These are phyloP conservation scores for Tulasnella calospora DNA, from an alignment of 768 basidiomycete genomes.

Conservation along the genomic window DNA sequence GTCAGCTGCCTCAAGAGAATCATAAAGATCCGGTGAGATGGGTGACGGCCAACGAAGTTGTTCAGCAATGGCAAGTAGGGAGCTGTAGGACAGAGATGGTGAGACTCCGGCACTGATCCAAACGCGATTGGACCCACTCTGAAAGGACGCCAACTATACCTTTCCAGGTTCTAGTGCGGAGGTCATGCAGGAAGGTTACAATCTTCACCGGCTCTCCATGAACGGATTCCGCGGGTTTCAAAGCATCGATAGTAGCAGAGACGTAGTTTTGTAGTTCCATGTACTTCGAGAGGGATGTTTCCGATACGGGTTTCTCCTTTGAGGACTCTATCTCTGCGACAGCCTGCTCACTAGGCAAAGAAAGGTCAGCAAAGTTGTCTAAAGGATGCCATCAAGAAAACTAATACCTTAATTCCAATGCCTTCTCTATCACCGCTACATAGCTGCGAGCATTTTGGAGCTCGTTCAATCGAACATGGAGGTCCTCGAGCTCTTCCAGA, in stretches of 20 bases:
- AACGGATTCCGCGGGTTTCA: slow-evolving; percentile 43
- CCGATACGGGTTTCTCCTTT: slow-evolving; percentile 40
- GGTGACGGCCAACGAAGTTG: slow-evolving; percentile 78
- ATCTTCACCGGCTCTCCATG: slow-evolving; percentile 47
- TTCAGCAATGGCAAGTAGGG: slow-evolving; percentile 61
- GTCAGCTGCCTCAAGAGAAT: slow-evolving; percentile 45
- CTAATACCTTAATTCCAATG: slow-evolving; percentile 64
- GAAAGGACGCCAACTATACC: slow-evolving; percentile 64
- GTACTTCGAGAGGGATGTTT: slow-evolving; percentile 52
- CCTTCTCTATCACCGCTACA: slow-evolving; percentile 65
- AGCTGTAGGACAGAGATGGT: slow-evolving; percentile 41
- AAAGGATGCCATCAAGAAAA: background rate
- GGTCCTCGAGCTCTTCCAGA: slow-evolving; percentile 72
- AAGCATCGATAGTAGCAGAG: slow-evolving; percentile 44
- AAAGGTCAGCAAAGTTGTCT: background rate
- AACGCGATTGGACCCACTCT: slow-evolving; percentile 44
- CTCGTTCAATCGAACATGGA: slow-evolving; percentile 73
- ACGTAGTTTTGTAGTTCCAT: slow-evolving; percentile 60
- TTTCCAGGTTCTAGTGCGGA: slow-evolving; percentile 70
- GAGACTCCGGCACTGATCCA: background rate
- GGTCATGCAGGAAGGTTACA: slow-evolving; percentile 52
- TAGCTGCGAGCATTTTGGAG: slow-evolving; percentile 72
- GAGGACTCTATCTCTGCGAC: slow-evolving; percentile 48
- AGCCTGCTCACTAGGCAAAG: slow-evolving; percentile 54
- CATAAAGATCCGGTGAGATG: slow-evolving; percentile 50